Percentiles rank a stretch among this genome's conserved stretches.
phyloP scores from a whole-genome alignment of 768 basidiomycete species.

The Pisolithus marmoratus region DNA sequence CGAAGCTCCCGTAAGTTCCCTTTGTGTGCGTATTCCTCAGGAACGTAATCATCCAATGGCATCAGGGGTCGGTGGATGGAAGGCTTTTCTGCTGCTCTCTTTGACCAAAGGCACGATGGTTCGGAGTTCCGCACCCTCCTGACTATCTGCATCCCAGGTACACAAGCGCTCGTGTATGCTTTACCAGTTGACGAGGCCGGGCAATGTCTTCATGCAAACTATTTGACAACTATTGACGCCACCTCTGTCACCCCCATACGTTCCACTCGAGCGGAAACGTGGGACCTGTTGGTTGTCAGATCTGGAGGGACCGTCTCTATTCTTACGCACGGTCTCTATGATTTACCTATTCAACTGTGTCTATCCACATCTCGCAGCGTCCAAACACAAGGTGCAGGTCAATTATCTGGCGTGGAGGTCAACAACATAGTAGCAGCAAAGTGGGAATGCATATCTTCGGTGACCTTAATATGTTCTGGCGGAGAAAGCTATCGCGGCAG shows the following conservation, averaged over 20 bases:
- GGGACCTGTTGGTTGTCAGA: constrained; percentile 66
- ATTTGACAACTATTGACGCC: constrained; percentile 37
- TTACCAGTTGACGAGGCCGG: constrained; percentile 38
- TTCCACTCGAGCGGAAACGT: constrained; percentile 55
- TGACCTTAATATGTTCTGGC: constrained; percentile 49
- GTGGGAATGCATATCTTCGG: constrained; percentile 45
- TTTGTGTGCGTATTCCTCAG: not conserved
- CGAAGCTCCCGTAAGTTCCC: constrained; percentile 44
- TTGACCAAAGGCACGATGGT: constrained; percentile 65
- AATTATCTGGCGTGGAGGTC: constrained; percentile 8
- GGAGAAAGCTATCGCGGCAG: constrained; percentile 41
- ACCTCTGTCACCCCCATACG: constrained; percentile 52
- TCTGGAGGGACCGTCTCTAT: constrained; percentile 49
- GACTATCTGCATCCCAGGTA: constrained; percentile 48
- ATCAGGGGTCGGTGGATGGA: not conserved
- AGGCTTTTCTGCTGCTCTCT: constrained; percentile 48
- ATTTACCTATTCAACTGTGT: constrained; percentile 34
- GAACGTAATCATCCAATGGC: constrained; percentile 2
- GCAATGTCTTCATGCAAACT: constrained; percentile 36
- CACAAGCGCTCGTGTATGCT: constrained; percentile 41
- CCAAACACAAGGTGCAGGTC: not conserved
- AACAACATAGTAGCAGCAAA: constrained; percentile 39
- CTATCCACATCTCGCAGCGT: constrained; percentile 8
- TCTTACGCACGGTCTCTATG: constrained; percentile 55
- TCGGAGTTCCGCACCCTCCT: constrained; percentile 44